Conservation (phyloP, 495 filamentous ascomycete species). For the Xylaria sp. region DNA sequence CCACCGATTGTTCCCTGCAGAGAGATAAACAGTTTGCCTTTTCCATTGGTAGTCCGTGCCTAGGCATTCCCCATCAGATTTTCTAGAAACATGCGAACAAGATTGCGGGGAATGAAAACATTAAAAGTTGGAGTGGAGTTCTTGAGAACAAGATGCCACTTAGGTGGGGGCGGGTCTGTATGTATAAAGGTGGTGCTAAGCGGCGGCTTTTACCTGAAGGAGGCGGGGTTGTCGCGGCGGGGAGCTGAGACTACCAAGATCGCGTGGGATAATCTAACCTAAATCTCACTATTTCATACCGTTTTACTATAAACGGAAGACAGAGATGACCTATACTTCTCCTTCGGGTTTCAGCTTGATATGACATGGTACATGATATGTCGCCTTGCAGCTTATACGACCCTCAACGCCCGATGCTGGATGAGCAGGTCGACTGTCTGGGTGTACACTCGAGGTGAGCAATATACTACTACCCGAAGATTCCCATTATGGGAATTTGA, state of each 20-base stretch:
- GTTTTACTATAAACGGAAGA: neutral
- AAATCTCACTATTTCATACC: neutral
- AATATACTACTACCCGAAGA: neutral
- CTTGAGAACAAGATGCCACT: neutral
- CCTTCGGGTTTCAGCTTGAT: neutral
- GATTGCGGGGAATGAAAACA: neutral
- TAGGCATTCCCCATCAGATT: neutral
- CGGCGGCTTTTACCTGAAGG: too few species aligned
- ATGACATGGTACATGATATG: neutral
- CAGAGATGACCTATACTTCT: neutral
- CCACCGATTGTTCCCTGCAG: neutral
- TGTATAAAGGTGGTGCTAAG: neutral
- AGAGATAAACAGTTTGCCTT: neutral
- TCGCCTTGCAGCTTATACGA: neutral
- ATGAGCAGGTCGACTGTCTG: neutral
- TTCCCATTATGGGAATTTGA: neutral
- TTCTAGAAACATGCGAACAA: neutral
- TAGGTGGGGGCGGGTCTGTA: slow-evolving; percentile 2
- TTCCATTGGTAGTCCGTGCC: neutral
- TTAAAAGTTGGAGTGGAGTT: neutral
- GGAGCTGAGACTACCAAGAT: too few species aligned
- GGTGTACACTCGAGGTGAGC: neutral
- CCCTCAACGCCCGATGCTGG: neutral
- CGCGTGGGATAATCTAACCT: too few species aligned
- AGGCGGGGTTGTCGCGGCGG: too few species aligned